Evolutionary conservation across 176 grass and related monocot genomes (phyloP).

Genomic region (Urochloa ruziziensis): DNA sequence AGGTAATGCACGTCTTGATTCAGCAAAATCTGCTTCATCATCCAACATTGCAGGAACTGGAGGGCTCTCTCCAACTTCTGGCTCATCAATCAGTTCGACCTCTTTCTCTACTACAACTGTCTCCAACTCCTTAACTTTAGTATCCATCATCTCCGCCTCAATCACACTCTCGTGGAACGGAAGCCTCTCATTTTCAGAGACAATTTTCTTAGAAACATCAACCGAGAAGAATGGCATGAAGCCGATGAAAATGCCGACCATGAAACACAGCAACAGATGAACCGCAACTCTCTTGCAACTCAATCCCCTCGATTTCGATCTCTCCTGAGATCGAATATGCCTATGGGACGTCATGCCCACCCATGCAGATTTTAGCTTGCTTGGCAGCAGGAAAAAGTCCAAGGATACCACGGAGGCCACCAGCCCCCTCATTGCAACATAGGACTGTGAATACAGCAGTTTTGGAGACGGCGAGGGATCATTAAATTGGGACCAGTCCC

Average conservation of each 20-base stretch:
- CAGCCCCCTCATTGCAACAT: slow-evolving; percentile 63
- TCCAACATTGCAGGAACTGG: slow-evolving; percentile 51
- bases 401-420: slow-evolving; percentile 50
- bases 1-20: slow-evolving; percentile 4
- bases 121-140: slow-evolving; percentile 45
- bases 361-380: slow-evolving; percentile 48
- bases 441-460: slow-evolving; percentile 66
- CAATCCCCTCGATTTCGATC: slow-evolving; percentile 58
- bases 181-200: slow-evolving; percentile 46
- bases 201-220: slow-evolving; percentile 61
- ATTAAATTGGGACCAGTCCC: slow-evolving; percentile 56
- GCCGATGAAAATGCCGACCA: slow-evolving; percentile 70
- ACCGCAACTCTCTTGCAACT: slow-evolving; percentile 58
- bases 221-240: slow-evolving; percentile 75
- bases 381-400: slow-evolving; percentile 42
- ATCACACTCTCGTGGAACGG: slow-evolving; percentile 42
- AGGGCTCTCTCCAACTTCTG: slow-evolving; percentile 33
- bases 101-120: slow-evolving; percentile 59
- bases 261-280: slow-evolving; percentile 65
- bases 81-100: slow-evolving; percentile 39
- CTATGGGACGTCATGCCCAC: slow-evolving; percentile 40
- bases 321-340: slow-evolving; percentile 48
- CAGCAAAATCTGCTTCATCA: slow-evolving; percentile 53
- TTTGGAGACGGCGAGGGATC: slow-evolving; percentile 73
- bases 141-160: slow-evolving; percentile 30